Percentiles rank a stretch among this genome's conserved stretches.
Evolutionary conservation across 768 basidiomycete genomes (phyloP).

Genomic region (Pleurotus ostreatus): DNA sequence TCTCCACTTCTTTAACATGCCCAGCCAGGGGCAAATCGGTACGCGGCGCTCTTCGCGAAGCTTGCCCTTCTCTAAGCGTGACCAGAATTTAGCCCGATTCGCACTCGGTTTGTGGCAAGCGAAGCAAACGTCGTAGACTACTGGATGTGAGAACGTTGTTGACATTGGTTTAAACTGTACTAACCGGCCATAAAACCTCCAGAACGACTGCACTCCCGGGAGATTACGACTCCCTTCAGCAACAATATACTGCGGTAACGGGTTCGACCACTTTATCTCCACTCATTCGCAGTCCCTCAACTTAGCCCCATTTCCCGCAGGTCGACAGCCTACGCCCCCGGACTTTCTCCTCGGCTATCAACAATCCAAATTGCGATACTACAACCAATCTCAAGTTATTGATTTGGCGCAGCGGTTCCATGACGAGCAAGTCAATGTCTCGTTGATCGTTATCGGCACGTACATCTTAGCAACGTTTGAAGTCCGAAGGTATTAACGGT

Average conservation of each 20-base stretch:
- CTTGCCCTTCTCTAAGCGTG: too few relatives aligned
- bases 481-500: too few relatives aligned
- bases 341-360: constrained; percentile 32
- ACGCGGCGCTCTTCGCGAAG: not conserved
- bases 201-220: constrained; percentile 30
- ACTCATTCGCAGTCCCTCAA: not conserved
- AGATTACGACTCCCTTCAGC: constrained; percentile 30
- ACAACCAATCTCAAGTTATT: constrained; percentile 28
- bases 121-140: constrained; percentile 32
- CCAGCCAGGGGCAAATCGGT: constrained; percentile 32
- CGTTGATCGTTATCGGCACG: constrained; percentile 25
- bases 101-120: constrained; percentile 27
- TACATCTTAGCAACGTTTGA: too few relatives aligned
- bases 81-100: constrained; percentile 26
- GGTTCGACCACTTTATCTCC: constrained; percentile 14
- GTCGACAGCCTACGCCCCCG: constrained; percentile 31
- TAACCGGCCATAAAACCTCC: not conserved
- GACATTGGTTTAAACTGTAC: not conserved
- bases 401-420: constrained; percentile 31
- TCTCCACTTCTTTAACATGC: constrained; percentile 32
- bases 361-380: constrained; percentile 32
- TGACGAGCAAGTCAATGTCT: constrained; percentile 30
- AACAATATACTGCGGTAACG: constrained; percentile 31
- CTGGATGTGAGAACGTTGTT: constrained; percentile 22
- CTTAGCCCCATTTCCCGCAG: constrained; percentile 9